A percentile compares a stretch with the other conserved stretches of the same genome.
Conservation (phyloP, 257 asterid genomes). For the Nicotiana tomentosiformis region DNA sequence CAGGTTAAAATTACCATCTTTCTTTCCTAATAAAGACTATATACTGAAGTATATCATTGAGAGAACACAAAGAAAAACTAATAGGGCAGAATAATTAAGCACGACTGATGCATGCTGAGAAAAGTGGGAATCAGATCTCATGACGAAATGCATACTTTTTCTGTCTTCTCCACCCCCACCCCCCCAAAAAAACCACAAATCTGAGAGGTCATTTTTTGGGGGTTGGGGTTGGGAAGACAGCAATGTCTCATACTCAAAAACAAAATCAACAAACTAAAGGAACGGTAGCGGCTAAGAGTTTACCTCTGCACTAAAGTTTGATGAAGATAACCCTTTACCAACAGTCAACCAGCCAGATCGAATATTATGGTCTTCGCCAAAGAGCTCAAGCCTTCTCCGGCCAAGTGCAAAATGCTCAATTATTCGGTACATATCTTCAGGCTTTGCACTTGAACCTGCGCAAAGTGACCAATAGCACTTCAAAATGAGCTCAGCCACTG, state of each 20-base stretch:
- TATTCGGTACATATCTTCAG: constrained; percentile 98
- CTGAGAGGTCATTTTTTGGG: not conserved
- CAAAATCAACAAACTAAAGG: not conserved
- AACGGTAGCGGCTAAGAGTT: constrained; percentile 3
- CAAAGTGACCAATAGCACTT: constrained; percentile 8
- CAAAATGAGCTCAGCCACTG: not conserved
- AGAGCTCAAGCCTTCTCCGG: constrained; percentile 96
- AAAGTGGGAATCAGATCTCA: not conserved
- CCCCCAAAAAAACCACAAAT: not conserved
- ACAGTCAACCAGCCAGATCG: constrained; percentile 98
- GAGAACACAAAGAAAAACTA: not conserved
- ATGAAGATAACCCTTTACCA: constrained; percentile 86
- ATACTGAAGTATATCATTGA: not conserved
- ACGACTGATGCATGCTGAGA: not conserved
- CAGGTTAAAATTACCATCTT: not conserved
- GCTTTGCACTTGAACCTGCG: constrained; percentile 93
- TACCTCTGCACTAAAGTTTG: constrained; percentile 89
- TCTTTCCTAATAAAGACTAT: not conserved
- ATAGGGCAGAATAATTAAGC: not conserved
- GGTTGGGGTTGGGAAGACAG: not conserved
- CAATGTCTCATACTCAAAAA: not conserved
- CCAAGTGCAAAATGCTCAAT: constrained; percentile 99
- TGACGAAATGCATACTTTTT: not conserved
- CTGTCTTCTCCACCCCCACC: not conserved
- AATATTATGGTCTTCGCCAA: constrained; percentile 97